phyloP scores from a whole-genome alignment of 2,329 filamentous ascomycete genomes.

The Paraphoma sp. region DNA sequence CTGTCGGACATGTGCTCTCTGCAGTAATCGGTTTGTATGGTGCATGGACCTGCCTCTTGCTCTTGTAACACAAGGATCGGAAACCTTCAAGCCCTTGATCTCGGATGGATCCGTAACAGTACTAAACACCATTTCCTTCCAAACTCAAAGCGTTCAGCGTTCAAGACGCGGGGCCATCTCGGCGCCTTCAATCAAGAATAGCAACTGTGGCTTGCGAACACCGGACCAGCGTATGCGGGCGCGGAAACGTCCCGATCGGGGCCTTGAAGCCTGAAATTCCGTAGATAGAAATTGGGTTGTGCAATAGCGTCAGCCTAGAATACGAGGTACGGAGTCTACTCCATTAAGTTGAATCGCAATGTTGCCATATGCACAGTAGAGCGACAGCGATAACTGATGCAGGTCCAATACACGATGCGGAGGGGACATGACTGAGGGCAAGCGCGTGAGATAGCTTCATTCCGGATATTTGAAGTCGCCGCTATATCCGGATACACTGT shows the following conservation, averaged over 20 bases:
- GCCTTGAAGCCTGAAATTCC: not conserved
- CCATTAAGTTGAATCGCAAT: not conserved
- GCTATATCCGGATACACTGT: not conserved
- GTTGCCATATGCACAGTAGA: not conserved
- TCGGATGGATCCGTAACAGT: too few species aligned
- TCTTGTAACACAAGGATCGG: too few species aligned
- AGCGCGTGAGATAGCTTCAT: too few species aligned
- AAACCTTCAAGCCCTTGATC: too few species aligned
- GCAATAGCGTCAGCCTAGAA: not conserved
- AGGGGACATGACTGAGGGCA: too few species aligned
- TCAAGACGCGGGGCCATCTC: not conserved
- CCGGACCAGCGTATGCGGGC: not conserved
- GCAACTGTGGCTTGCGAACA: not conserved
- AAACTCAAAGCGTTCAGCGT: not conserved
- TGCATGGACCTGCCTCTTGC: too few species aligned
- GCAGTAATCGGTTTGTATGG: too few species aligned
- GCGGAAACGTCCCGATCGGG: not conserved
- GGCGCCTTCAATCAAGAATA: not conserved
- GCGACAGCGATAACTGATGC: not conserved
- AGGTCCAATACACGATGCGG: not conserved
- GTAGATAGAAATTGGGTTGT: not conserved
- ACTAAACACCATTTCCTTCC: not conserved
- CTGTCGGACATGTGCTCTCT: too few species aligned
- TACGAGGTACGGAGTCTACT: not conserved
- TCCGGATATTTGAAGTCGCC: not conserved